Base-by-base conservation (phyloP, 1,284 basidiomycete species). In the Microbotryomycetes sp. region DNA sequence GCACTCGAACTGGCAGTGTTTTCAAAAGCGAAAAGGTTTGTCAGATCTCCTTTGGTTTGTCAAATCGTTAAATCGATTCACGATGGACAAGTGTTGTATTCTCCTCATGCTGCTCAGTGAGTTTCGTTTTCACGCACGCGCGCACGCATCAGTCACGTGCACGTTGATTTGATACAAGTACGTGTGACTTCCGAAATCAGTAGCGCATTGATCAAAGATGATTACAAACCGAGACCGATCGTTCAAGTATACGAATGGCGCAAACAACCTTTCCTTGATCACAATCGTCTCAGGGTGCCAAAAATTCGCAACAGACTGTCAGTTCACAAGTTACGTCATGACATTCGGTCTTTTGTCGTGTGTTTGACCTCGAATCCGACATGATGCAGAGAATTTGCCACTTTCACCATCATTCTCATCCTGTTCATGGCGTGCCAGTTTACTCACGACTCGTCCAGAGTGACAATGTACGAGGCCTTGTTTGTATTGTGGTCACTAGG, bases 271-370 rank as follows among this genome's bases (percentile, higher is more conserved):
- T 66, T 70, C 46, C 65, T 72, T 25, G 71, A 72, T 57, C 70
- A 72, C 46, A 59, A 68, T 25, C 67, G 59, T 1, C 59, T 72
- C 7, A 62, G 69, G 23, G 67, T 71, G 0, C 71, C 71, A 1
- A 53, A 54, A 4, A 67, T 72, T 7, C 69, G 71, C 25, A 58
- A 60, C 26, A 52, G 62, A 1, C 51, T 68, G 29, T 49, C n/a
- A n/a, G n/a, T n/a, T n/a, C n/a, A n/a, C n/a, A n/a, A n/a, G n/a
- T n/a, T n/a, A n/a, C n/a, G n/a, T n/a, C n/a, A n/a, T n/a, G n/a
- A n/a, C n/a, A n/a, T n/a, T 64, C 28, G 62, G 53, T 23, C 57
- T 49, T 22, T 4, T 52, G 19, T 52, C 23, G 16, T 25, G 4
- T 4, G 26, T 4, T 3, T 3, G 3, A 3, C 3, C 7, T 4